A percentile compares a stretch with the other conserved stretches of the same genome.
These are phyloP conservation scores for Cyamopsis tetragonoloba DNA, from an alignment of 306 rosid genomes.

Conservation along the genomic window DNA sequence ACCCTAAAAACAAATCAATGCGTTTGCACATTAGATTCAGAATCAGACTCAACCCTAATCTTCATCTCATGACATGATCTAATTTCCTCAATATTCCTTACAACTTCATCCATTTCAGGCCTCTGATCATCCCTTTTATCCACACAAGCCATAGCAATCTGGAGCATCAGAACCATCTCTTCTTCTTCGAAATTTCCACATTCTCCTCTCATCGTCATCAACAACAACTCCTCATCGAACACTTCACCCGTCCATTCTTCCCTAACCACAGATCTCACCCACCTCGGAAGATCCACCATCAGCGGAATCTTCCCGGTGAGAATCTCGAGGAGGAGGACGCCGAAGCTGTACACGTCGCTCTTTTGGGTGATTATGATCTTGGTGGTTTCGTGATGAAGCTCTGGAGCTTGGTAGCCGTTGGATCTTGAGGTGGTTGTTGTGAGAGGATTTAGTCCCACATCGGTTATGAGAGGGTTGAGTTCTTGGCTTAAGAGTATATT, in stretches of 20 bases:
- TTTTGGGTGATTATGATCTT: slow-evolving; percentile 45
- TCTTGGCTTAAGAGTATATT: slow-evolving; percentile 58
- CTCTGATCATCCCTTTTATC: slow-evolving; percentile 47
- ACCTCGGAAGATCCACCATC: slow-evolving; percentile 66
- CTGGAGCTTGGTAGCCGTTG: slow-evolving; percentile 55
- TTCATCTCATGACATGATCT: slow-evolving; percentile 35
- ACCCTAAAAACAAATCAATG: slow-evolving; percentile 33
- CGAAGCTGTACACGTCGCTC: slow-evolving; percentile 70
- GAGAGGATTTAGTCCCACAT: slow-evolving; percentile 49
- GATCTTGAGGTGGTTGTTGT: slow-evolving; percentile 41
- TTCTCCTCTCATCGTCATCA: slow-evolving; percentile 38
- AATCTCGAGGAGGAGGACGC: slow-evolving; percentile 68
- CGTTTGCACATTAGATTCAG: slow-evolving; percentile 48
- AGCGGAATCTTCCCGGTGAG: slow-evolving; percentile 62
- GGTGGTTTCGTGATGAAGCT: slow-evolving; percentile 39
- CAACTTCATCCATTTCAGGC: slow-evolving; percentile 54
- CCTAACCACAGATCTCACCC: slow-evolving; percentile 65
- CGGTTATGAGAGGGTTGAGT: slow-evolving; percentile 48
- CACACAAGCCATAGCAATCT: slow-evolving; percentile 60
- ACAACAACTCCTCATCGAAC: slow-evolving; percentile 58
- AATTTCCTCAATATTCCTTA: slow-evolving; percentile 49
- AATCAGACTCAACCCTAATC: no score
- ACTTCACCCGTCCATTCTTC: slow-evolving; percentile 85
- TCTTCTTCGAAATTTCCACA: slow-evolving; percentile 63
- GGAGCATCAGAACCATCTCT: slow-evolving; percentile 75